Evolutionary conservation across 2,329 filamentous ascomycete genomes (phyloP).

Genomic region (Penicillium palitans): DNA sequence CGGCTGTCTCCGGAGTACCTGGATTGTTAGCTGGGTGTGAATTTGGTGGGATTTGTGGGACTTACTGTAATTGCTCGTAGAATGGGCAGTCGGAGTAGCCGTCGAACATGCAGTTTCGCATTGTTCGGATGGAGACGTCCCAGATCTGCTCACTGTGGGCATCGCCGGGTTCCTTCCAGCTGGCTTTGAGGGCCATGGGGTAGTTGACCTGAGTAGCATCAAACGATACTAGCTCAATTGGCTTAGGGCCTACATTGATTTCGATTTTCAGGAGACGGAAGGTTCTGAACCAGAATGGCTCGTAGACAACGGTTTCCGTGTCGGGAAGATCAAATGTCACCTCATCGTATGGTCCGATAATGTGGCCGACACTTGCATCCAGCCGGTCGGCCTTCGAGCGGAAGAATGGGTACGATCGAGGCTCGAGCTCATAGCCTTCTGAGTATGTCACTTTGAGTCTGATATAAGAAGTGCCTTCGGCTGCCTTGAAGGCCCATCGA

Average conservation of each 20-base stretch:
- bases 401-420: conserved; percentile 43
- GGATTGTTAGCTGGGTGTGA: neutral
- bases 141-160: conserved; percentile 27
- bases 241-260: conserved; percentile 24
- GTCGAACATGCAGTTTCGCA: conserved; percentile 41
- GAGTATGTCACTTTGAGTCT: conserved; percentile 33
- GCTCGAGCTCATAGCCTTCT: conserved; percentile 35
- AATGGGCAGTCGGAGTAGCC: conserved; percentile 40
- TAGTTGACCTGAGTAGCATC: conserved; percentile 40
- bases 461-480: conserved; percentile 16
- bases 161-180: conserved; percentile 20
- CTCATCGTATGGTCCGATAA: conserved; percentile 43
- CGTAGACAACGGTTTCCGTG: conserved; percentile 24
- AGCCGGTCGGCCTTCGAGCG: conserved; percentile 41
- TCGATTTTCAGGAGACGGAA: conserved; percentile 40
- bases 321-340: conserved; percentile 28
- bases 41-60: neutral
- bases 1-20: conserved; percentile 31
- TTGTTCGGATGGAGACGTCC: conserved; percentile 34
- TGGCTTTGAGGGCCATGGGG: conserved; percentile 36
- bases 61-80: conserved; percentile 40
- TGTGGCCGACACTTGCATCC: conserved; percentile 32
- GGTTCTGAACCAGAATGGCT: conserved; percentile 47
- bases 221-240: conserved; percentile 30
- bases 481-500: conserved; percentile 23